Conservation (phyloP, 345 rosid genomes). For the Limnanthes douglasii region DNA sequence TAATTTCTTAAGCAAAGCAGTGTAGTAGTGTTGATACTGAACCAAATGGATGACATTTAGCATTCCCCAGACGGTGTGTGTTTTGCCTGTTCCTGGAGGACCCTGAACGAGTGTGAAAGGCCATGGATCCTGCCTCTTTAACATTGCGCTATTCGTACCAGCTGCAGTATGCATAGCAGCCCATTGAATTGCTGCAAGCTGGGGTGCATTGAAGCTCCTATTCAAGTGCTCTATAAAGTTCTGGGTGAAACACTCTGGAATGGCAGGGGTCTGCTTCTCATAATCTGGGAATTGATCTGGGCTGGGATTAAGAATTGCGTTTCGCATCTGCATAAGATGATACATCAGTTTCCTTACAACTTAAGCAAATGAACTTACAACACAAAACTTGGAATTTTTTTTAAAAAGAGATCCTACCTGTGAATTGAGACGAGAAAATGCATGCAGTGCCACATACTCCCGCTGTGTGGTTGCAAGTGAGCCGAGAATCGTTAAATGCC, state of each 20-base stretch:
- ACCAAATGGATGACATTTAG: slow-evolving; percentile 98
- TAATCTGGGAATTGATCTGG: slow-evolving; percentile 90
- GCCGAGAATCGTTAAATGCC: slow-evolving; percentile 94
- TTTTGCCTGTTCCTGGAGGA: slow-evolving; percentile 99
- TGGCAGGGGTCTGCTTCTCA: slow-evolving; percentile 76
- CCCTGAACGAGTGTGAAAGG: slow-evolving; percentile 99
- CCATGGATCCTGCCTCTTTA: slow-evolving; percentile 96
- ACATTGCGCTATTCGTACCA: slow-evolving; percentile 71
- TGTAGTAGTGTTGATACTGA: slow-evolving; percentile 96
- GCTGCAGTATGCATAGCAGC: slow-evolving; percentile 99
- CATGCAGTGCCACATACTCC: slow-evolving; percentile 96
- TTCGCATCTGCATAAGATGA: slow-evolving; percentile 62
- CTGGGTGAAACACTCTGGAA: slow-evolving; percentile 92
- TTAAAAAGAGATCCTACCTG: slow-evolving; percentile 47
- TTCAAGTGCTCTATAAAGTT: slow-evolving; percentile 67
- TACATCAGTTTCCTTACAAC: slow-evolving; percentile 10
- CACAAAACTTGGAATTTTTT: slow-evolving; percentile 1
- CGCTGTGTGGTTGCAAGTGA: slow-evolving; percentile 99
- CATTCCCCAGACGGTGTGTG: slow-evolving; percentile 99
- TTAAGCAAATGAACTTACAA: slow-evolving; percentile 5
- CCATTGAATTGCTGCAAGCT: slow-evolving; percentile 92
- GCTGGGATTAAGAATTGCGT: slow-evolving; percentile 81
- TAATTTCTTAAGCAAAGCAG: slow-evolving; percentile 82
- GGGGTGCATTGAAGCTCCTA: slow-evolving; percentile 80
- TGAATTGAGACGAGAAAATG: slow-evolving; percentile 85